Evolutionary conservation across 2,329 filamentous ascomycete species (phyloP), one percentile per base, ranked within the genome.

Genomic region (Elsinoe necatrix): DNA sequence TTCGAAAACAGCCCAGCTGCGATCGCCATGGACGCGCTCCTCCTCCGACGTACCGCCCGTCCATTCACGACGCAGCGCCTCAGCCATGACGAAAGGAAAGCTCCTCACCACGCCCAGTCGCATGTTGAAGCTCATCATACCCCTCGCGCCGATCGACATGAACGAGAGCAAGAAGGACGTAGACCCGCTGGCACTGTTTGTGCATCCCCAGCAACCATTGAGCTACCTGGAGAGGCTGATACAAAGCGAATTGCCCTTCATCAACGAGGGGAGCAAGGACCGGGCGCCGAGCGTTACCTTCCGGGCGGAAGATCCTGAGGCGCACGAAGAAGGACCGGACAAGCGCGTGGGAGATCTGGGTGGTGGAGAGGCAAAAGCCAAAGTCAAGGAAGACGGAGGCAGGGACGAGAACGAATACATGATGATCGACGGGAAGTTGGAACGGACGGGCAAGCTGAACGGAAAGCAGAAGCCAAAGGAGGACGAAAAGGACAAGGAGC

Each of bases 141-240:
- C 89, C 0, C 76, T 95, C 23, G 82, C 81, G 0, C 84, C 80
- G 0, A 71, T 76, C 45, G 82, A 84, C 57, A 75, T 76, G 27
- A 79, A 81, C 60, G 72, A 73, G 1, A 80, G 84, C 60, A 77
- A 82, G 57, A 85, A 86, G 69, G 79, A 84, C 48, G 82, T 92
- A n/a, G 87, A 95, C 63, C 89, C 90, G 0, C 76, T 95, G 11
- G 90, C 90, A 0, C 79, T 95, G 0, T 81, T 95, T 1, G 80
- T 95, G 0, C 91, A 95, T 64, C 90, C 91, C 0, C 88, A 95
- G 60, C 91, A 96, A 67, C 91, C 91, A 0, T 78, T 96, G 2
- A 95, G 89, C 7, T 95, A 95, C 68, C 82, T 95, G 41, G 89
- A 95, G 69, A 82, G 89, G 7, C 75, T 96, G 2, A 91, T 96